Percentiles rank a stretch among this genome's conserved stretches.
phyloP scores from a whole-genome alignment of 129 eudicot genomes.

The Lactuca saligna region DNA sequence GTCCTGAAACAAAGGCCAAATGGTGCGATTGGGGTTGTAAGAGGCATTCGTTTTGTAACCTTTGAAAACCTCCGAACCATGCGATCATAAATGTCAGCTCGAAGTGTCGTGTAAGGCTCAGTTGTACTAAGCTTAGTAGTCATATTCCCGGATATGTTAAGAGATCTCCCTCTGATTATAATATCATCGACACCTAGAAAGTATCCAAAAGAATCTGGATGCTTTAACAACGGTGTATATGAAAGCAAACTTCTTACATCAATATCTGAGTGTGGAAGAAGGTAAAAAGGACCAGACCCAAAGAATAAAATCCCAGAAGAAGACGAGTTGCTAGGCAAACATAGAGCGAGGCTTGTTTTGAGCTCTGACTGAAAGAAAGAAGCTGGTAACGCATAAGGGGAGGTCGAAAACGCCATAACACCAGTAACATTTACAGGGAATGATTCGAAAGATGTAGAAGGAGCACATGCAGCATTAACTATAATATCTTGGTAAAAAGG shows the following conservation, averaged over 20 bases:
- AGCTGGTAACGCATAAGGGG: conserved; percentile 6
- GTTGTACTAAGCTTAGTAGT: conserved; percentile 25
- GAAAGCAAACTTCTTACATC: not conserved
- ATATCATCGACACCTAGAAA: conserved; percentile 22
- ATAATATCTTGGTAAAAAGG: not conserved
- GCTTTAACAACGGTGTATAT: not conserved
- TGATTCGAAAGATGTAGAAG: conserved; percentile 17
- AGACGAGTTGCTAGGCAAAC: conserved; percentile 13
- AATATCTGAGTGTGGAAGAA: conserved; percentile 13
- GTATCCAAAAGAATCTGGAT: conserved; percentile 11
- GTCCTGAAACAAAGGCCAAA: not conserved
- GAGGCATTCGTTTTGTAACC: not conserved
- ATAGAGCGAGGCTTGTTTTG: conserved; percentile 17
- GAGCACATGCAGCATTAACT: conserved; percentile 26
- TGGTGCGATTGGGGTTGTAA: not conserved
- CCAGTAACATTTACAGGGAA: conserved; percentile 26
- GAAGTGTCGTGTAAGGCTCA: conserved; percentile 9
- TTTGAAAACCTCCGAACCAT: not conserved
- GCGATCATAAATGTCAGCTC: not conserved
- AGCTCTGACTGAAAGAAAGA: not conserved
- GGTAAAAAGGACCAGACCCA: conserved; percentile 24
- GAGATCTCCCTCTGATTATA: conserved; percentile 10
- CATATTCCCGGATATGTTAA: not conserved
- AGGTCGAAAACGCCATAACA: conserved; percentile 25
- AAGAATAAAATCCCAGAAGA: conserved; percentile 18